phyloP scores from a whole-genome alignment of 208 protist species.

The Leptomonas pyrrhocoris region DNA sequence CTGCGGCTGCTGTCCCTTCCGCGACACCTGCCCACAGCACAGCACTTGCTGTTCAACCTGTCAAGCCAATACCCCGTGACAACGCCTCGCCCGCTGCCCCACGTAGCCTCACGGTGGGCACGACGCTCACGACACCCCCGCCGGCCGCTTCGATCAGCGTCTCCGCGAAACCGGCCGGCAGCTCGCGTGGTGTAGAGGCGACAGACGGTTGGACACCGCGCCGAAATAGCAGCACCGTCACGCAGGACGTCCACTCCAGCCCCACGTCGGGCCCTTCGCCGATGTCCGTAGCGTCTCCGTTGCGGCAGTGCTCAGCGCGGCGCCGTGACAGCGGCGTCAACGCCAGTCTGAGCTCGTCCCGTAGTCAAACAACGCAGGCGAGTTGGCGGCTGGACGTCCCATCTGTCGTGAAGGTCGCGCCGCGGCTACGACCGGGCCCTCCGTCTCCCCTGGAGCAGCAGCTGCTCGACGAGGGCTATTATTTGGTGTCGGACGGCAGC shows the following conservation, averaged over 20 bases:
- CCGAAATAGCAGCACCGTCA: not conserved
- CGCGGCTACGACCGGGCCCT: not conserved
- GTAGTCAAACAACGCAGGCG: slow-evolving; percentile 5
- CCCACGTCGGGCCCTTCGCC: not conserved
- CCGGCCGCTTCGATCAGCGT: slow-evolving; percentile 1
- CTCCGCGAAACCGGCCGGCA: not conserved
- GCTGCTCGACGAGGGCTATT: slow-evolving; percentile 33
- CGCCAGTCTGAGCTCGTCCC: slow-evolving; percentile 11
- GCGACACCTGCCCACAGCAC: not conserved
- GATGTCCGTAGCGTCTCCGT: not conserved
- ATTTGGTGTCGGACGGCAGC: slow-evolving; percentile 30
- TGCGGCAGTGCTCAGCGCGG: not conserved
- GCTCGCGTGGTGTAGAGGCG: not conserved
- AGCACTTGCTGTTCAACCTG: not conserved
- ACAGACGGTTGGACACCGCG: slow-evolving; percentile 14
- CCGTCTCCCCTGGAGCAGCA: slow-evolving; percentile 19
- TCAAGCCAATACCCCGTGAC: not conserved
- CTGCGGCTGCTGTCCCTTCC: too few relatives aligned
- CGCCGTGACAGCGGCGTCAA: not conserved
- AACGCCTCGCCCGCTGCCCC: not conserved
- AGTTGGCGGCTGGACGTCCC: slow-evolving; percentile 1
- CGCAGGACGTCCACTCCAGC: not conserved
- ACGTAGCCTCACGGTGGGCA: slow-evolving; percentile 5
- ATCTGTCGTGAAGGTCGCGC: not conserved
- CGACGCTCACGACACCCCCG: slow-evolving; percentile 1